Evolutionary conservation across 2,329 filamentous ascomycete species (phyloP).

Genomic region (Simplicillium aogashimaense): DNA sequence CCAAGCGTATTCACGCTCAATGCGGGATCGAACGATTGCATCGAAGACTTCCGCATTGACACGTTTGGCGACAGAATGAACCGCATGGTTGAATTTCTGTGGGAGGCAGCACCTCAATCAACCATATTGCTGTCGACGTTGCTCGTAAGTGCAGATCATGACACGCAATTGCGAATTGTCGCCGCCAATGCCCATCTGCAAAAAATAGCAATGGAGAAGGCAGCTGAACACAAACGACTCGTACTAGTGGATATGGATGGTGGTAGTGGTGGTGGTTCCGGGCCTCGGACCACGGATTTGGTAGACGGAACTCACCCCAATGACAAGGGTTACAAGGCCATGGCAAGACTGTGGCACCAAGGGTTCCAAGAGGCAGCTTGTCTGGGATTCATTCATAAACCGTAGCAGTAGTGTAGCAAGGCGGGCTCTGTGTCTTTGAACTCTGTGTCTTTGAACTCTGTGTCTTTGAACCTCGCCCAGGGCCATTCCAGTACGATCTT

Average conservation of each 20-base stretch:
- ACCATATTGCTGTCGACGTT: constrained; percentile 19
- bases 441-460: no score
- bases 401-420: no score
- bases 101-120: constrained; percentile 15
- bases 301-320: constrained; percentile 22
- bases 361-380: constrained; percentile 17
- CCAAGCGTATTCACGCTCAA: constrained; percentile 28
- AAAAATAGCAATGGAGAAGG: constrained; percentile 13
- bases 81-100: constrained; percentile 19
- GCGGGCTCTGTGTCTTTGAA: no score
- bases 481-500: no score
- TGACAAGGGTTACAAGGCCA: constrained; percentile 22
- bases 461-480: no score
- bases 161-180: constrained; percentile 12
- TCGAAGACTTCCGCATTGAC: constrained; percentile 17
- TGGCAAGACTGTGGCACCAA: constrained; percentile 20
- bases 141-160: constrained; percentile 15
- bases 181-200: constrained; percentile 18
- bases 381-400: no score
- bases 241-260: constrained; percentile 27
- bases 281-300: constrained; percentile 16
- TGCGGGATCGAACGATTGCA: constrained; percentile 28
- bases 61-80: constrained; percentile 16
- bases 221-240: constrained; percentile 15
- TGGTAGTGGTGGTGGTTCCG: constrained; percentile 12